phyloP scores from a whole-genome alignment of 2,329 filamentous ascomycete species.

The Blastomyces percursus region DNA sequence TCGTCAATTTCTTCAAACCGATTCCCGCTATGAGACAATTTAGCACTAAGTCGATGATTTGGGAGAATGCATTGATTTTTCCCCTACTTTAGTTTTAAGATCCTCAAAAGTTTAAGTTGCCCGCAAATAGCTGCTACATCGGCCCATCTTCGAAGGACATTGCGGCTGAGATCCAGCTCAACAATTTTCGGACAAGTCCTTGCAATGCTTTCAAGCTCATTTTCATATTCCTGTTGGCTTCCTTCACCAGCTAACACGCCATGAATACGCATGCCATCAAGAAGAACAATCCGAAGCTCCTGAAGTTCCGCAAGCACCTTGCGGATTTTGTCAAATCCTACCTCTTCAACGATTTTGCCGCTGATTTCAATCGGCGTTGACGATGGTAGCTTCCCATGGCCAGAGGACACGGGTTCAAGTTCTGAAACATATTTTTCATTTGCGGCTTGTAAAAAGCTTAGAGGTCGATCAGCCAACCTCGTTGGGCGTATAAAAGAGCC shows the following conservation, averaged over 20 bases:
- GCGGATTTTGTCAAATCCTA: slow-evolving; percentile 89
- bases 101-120: slow-evolving; percentile 55
- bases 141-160: slow-evolving; percentile 58
- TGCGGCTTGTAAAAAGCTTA: slow-evolving; percentile 68
- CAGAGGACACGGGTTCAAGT: slow-evolving; percentile 11
- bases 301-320: slow-evolving; percentile 63
- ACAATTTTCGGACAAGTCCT: slow-evolving; percentile 47
- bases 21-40: slow-evolving; percentile 51
- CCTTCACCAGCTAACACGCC: slow-evolving; percentile 24
- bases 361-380: slow-evolving; percentile 56
- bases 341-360: slow-evolving; percentile 78
- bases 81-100: slow-evolving; percentile 59
- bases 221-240: slow-evolving; percentile 14
- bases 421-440: slow-evolving; percentile 72
- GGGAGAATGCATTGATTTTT: background rate
- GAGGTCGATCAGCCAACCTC: slow-evolving; percentile 55
- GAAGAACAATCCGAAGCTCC: slow-evolving; percentile 67
- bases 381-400: background rate
- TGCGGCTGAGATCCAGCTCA: slow-evolving; percentile 77
- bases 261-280: slow-evolving; percentile 62
- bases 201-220: slow-evolving; percentile 41
- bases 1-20: slow-evolving; percentile 42
- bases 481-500: slow-evolving; percentile 80
- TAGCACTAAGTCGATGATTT: slow-evolving; percentile 11
- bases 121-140: slow-evolving; percentile 61